Conservation (phyloP, 768 basidiomycete genomes). For the Tephrocybe sp. region DNA sequence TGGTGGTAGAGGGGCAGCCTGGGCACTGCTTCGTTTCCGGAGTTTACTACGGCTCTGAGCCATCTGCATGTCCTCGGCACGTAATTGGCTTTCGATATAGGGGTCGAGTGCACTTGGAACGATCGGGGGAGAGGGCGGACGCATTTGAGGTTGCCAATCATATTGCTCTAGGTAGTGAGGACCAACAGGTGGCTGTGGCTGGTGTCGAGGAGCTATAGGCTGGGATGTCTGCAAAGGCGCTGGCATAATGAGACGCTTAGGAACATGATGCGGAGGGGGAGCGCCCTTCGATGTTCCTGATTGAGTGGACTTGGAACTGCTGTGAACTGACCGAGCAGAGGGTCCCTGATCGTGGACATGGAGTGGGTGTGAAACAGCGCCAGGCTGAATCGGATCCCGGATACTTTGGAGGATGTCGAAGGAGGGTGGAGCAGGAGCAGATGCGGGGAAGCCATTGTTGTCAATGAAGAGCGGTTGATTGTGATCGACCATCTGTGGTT, state of each 20-base stretch:
- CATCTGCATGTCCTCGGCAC: constrained; percentile 22
- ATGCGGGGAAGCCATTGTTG: constrained; percentile 10
- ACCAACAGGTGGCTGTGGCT: constrained; percentile 8
- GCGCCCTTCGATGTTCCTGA: constrained; percentile 14
- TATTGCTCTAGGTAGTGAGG: constrained; percentile 4
- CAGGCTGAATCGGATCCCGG: constrained; percentile 1
- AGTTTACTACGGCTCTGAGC: constrained; percentile 24
- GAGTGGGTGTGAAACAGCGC: neutral
- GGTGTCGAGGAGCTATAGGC: constrained; percentile 14
- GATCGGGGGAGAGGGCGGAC: constrained; percentile 9
- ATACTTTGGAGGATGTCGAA: constrained; percentile 1
- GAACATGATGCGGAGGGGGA: constrained; percentile 40
- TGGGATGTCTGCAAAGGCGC: constrained; percentile 51
- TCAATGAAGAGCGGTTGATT: constrained; percentile 13
- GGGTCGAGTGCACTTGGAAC: constrained; percentile 3
- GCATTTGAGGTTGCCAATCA: constrained; percentile 14
- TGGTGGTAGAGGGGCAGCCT: constrained; percentile 18
- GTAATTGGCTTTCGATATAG: constrained; percentile 9
- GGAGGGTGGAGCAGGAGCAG: constrained; percentile 6
- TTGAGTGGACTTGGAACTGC: constrained; percentile 15
- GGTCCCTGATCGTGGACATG: constrained; percentile 1
- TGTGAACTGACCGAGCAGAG: constrained; percentile 15
- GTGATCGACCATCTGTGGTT: constrained; percentile 9
- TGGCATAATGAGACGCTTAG: constrained; percentile 75
- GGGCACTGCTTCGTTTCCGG: constrained; percentile 23